phyloP scores from a whole-genome alignment of 2,329 filamentous ascomycete genomes.

The Aspergillus transmontanensis region DNA sequence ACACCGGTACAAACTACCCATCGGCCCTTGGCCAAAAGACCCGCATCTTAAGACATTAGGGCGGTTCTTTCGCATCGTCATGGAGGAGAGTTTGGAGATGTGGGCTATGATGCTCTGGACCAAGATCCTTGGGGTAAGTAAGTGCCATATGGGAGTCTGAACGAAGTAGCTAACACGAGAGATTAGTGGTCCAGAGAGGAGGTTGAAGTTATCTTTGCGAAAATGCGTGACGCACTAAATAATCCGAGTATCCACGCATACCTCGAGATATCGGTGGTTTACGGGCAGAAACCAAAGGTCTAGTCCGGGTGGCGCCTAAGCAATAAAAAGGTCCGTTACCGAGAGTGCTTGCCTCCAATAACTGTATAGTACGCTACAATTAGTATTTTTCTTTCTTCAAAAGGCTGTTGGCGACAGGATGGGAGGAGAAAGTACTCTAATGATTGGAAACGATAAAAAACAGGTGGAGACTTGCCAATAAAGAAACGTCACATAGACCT shows the following conservation, averaged over 20 bases:
- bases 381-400: no score
- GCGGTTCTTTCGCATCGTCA: neutral
- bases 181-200: neutral
- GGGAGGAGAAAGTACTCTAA: no score
- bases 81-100: neutral
- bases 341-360: no score
- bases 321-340: no score
- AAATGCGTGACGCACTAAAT: constrained; percentile 8
- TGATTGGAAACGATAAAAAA: no score
- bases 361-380: no score
- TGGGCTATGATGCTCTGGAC: constrained; percentile 4
- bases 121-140: neutral
- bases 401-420: no score
- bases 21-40: neutral
- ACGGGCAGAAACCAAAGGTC: neutral
- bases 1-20: neutral
- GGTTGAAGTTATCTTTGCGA: constrained; percentile 7
- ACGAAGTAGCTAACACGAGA: neutral
- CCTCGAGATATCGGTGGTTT: neutral
- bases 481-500: no score
- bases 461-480: no score
- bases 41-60: neutral
- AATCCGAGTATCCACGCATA: constrained; percentile 10
- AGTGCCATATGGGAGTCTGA: neutral
- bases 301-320: neutral